Base-by-base conservation (phyloP, 1,139 yeast genomes). In the Pichia sp. region DNA sequence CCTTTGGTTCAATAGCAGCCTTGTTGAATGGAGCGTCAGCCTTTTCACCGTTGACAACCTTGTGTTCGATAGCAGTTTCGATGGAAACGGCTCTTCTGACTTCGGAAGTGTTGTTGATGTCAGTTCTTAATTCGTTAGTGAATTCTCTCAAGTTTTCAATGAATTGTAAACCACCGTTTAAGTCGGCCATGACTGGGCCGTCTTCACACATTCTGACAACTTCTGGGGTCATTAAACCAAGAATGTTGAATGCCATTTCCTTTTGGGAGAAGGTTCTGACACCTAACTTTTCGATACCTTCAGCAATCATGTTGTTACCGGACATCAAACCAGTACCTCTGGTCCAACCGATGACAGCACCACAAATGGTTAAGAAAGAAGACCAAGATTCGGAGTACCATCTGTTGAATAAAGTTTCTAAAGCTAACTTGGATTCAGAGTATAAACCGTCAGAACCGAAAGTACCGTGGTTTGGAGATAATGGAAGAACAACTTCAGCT, bases 241-340 rank as follows among this genome's bases (percentile, higher is more conserved):
- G 77, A 62, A 93, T 79, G 76, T 93, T 93, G 83, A 93, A 93
- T 42, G 99, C 98, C 99, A 93, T 93, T 74, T 93, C 99, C 73
- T 88, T 88, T 73, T 93, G 99, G 53, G 96, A 86, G 79, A 91
- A 93, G 42, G 99, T 93, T 73, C 99, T 87, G 47, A 93, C 97
- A 63, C 99, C 98, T 57, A 86, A 75, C 67, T 83, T 83, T 73
- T 93, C 99, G 66, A 93, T 88, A 60, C 97, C 97, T 73, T 91
- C 97, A 52, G 99, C 97, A 68, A 93, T 89, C 67, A 90, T 85
- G 75, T 93, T 93, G 78, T 93, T 93, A 61, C 85, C 97, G 64
- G 91, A 79, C 99, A 93, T 93, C 67, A 93, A 83, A 67, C 99
- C 99, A 54, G 99, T 93, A 71, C 99, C 99, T 80, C 99, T 89